phyloP scores from a whole-genome alignment of 768 basidiomycete species.

The Termitomyces eurrhizus region DNA sequence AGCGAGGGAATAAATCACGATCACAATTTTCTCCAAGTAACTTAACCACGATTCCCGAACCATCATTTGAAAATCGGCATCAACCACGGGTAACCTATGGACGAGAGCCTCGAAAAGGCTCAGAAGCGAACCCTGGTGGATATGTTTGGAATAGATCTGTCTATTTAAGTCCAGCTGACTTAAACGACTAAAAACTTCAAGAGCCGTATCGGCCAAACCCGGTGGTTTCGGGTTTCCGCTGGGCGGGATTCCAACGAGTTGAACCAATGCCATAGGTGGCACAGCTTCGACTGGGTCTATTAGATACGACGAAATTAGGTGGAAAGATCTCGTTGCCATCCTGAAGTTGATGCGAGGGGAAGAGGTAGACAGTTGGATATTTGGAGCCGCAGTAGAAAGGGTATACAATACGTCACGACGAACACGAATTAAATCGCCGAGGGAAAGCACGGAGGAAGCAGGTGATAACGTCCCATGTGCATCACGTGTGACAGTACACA shows the following conservation, averaged over 20 bases:
- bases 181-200: slow-evolving; percentile 82
- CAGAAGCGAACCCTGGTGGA: slow-evolving; percentile 58
- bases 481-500: slow-evolving; percentile 49
- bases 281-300: slow-evolving; percentile 65
- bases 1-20: slow-evolving; percentile 83
- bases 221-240: slow-evolving; percentile 48
- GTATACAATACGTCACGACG: slow-evolving; percentile 77
- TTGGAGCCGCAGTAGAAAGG: slow-evolving; percentile 55
- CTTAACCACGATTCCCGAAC: slow-evolving; percentile 67
- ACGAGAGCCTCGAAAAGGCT: slow-evolving; percentile 66
- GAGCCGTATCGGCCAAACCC: slow-evolving; percentile 63
- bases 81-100: slow-evolving; percentile 78
- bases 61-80: slow-evolving; percentile 68
- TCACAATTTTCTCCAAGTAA: slow-evolving; percentile 73
- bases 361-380: slow-evolving; percentile 45
- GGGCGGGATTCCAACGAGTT: slow-evolving; percentile 44
- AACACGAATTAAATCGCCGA: slow-evolving; percentile 65
- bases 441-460: slow-evolving; percentile 56
- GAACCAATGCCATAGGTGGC: slow-evolving; percentile 56
- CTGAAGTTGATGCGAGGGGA: slow-evolving; percentile 39
- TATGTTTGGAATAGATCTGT: slow-evolving; percentile 56
- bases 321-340: slow-evolving; percentile 55
- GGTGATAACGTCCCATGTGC: slow-evolving; percentile 34
- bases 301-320: slow-evolving; percentile 71
- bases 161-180: slow-evolving; percentile 78